phyloP scores from a whole-genome alignment of 805 yeast genomes.

The Myxozyma neglecta region DNA sequence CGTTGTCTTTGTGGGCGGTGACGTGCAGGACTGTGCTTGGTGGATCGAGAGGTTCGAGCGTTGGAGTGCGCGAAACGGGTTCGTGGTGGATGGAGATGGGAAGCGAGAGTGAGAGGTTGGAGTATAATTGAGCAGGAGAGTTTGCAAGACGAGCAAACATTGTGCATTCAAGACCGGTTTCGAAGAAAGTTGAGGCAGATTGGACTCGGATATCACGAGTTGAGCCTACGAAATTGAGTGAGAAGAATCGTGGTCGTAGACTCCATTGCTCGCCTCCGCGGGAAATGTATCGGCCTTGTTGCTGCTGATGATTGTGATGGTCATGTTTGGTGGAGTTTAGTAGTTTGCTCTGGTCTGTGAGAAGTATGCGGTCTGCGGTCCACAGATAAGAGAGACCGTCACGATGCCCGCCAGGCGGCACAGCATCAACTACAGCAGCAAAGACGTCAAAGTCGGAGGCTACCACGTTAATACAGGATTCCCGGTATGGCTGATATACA shows the following conservation, averaged over 20 bases:
- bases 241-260: slow-evolving; percentile 6
- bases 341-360: not conserved
- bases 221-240: slow-evolving; percentile 10
- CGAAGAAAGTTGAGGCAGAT: slow-evolving; percentile 27
- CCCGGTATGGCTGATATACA: not conserved
- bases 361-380: slow-evolving; percentile 17
- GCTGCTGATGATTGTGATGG: not conserved
- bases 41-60: slow-evolving; percentile 17
- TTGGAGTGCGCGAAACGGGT: not conserved
- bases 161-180: slow-evolving; percentile 25
- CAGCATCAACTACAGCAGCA: slow-evolving; percentile 26
- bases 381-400: slow-evolving; percentile 30
- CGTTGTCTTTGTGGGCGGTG: slow-evolving; percentile 56
- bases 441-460: slow-evolving; percentile 16
- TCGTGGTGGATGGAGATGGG: slow-evolving; percentile 20
- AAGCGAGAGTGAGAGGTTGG: slow-evolving; percentile 12
- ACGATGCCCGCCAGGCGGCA: slow-evolving; percentile 29
- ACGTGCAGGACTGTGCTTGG: slow-evolving; percentile 41
- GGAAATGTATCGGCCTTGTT: slow-evolving; percentile 23
- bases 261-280: slow-evolving; percentile 27
- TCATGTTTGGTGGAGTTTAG: not conserved
- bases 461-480: not conserved
- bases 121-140: slow-evolving; percentile 14
- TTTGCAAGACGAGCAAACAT: slow-evolving; percentile 11
- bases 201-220: slow-evolving; percentile 11